Base-by-base conservation (phyloP, 192 early-diverging fungal genomes). In the Oehlia diaphana region DNA sequence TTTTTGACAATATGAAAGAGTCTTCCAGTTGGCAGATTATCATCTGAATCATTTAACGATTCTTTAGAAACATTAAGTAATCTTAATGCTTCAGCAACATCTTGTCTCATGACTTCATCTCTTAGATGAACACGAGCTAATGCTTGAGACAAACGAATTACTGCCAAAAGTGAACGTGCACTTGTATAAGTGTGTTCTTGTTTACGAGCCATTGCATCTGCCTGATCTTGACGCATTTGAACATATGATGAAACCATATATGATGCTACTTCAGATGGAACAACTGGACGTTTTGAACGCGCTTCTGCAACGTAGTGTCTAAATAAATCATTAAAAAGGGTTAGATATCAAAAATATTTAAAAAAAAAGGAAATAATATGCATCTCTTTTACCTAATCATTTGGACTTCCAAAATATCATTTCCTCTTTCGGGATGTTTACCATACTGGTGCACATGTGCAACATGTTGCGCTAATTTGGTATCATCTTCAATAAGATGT, bases 391-490 rank as follows among this genome's bases (percentile, higher is more conserved):
- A 93, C 91, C 91, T 89, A 79, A 97, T 94, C 78, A 96, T 86
- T 53, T 89, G 84, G 31, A 92, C 80, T 64, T 95, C 95, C 39
- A 98, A 84, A 2, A 89, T 87, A 39, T 87, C 87, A 64, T 81
- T 83, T 44, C 90, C 91, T 76, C 88, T 77, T 39, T 80, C 79
- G 10, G 96, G 95, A 84, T 96, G 95, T 65, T 88, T 86, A 79
- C 92, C 92, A 84, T 95, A 89, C 65, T 91, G 91, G 81, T 99
- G 98, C 16, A 99, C 98, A 81, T 94, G 93, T n/a, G 95, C 92
- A 42, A 97, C 92, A 85, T 97, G 96, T 74, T 92, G 86, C 2
- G 96, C 95, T n/a, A 96, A 88, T 84, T 84, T 83, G 39, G 92
- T 81, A 80, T 97, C 96, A 82, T 89, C 89, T 53, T 94, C 93